These are phyloP conservation scores for Starmera dryadoides DNA, from an alignment of 805 yeast genomes.

Conservation along the genomic window DNA sequence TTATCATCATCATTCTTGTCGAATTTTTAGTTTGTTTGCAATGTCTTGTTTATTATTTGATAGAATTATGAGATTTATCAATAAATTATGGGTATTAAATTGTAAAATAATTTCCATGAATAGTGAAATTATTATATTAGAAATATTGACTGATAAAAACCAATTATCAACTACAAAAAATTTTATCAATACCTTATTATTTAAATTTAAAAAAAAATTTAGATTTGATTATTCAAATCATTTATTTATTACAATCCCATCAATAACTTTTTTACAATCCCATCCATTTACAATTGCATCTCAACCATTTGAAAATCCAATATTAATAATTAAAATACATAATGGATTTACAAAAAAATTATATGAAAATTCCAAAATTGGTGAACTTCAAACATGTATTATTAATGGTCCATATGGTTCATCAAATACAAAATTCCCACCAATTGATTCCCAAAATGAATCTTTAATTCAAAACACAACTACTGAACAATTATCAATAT, in stretches of 20 bases:
- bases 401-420: slow-evolving; percentile 22
- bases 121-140: slow-evolving; percentile 5
- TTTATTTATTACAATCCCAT: slow-evolving; percentile 17
- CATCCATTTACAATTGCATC: slow-evolving; percentile 24
- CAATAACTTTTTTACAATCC: slow-evolving; percentile 11
- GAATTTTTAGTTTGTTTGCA: slow-evolving; percentile 14
- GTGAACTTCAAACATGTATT: slow-evolving; percentile 9
- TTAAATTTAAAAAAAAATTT: slow-evolving; percentile 7
- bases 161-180: neutral
- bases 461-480: no score
- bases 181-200: neutral
- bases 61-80: slow-evolving; percentile 10
- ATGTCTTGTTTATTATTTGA: slow-evolving; percentile 11
- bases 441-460: neutral
- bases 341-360: slow-evolving; percentile 17
- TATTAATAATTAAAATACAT: slow-evolving; percentile 14
- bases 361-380: slow-evolving; percentile 3
- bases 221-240: slow-evolving; percentile 16
- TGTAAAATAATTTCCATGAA: slow-evolving; percentile 4
- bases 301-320: slow-evolving; percentile 1
- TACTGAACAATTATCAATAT: neutral
- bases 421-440: slow-evolving; percentile 12
- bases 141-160: slow-evolving; percentile 5
- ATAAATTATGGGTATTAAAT: slow-evolving; percentile 10
- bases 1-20: slow-evolving; percentile 18